Evolutionary conservation across 2,329 filamentous ascomycete genomes (phyloP).

Genomic region (Coccinonectria pachysandricola): DNA sequence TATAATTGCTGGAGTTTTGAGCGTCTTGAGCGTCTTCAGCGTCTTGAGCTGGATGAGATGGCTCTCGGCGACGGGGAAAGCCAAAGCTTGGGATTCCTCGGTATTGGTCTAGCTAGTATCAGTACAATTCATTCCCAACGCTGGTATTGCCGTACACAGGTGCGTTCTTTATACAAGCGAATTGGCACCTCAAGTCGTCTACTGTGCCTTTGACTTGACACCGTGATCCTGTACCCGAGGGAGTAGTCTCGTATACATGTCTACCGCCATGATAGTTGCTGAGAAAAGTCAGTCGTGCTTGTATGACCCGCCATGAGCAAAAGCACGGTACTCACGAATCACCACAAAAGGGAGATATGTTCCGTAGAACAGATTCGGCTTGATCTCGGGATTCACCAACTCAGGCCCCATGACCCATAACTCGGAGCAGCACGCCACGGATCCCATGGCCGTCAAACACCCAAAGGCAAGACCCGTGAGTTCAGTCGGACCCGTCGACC

Average conservation of each 20-base stretch:
- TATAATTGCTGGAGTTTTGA: too few relatives aligned
- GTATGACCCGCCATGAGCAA: background rate
- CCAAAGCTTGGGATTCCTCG: too few relatives aligned
- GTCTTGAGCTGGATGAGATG: too few relatives aligned
- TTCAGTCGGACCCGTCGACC: constrained; percentile 32
- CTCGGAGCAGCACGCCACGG: constrained; percentile 41
- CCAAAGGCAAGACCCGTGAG: constrained; percentile 42
- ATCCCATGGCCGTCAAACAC: constrained; percentile 40
- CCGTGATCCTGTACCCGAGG: constrained; percentile 27
- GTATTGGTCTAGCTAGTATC: too few relatives aligned
- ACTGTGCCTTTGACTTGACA: constrained; percentile 28
- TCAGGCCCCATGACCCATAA: constrained; percentile 37
- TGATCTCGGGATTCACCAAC: constrained; percentile 33
- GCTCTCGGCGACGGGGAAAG: too few relatives aligned
- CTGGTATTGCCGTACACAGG: too few relatives aligned
- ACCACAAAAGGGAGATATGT: constrained; percentile 42
- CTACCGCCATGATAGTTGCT: constrained; percentile 41
- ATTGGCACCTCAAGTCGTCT: too few relatives aligned
- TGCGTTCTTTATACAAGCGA: too few relatives aligned
- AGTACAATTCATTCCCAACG: too few relatives aligned
- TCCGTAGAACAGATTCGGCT: constrained; percentile 35
- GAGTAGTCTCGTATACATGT: constrained; percentile 45
- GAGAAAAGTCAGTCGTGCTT: constrained; percentile 3
- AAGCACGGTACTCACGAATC: constrained; percentile 34
- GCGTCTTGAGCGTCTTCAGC: too few relatives aligned